Evolutionary conservation across 164 flowering plant species (phyloP), one percentile per base, ranked within the genome.

Genomic region (Vitis rotundifolia): DNA sequence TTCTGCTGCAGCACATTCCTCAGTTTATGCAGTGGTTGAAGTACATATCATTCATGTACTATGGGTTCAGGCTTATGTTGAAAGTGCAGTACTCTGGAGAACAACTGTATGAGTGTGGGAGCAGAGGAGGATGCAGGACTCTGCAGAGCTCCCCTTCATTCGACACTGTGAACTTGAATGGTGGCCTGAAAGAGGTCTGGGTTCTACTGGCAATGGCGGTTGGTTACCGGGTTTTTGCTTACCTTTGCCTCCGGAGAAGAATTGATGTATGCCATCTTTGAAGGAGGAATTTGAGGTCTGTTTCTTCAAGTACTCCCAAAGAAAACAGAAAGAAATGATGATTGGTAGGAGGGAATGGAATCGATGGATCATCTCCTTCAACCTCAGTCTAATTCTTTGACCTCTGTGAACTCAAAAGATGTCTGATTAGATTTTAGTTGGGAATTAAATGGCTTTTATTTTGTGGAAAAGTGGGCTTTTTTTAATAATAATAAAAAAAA

Each of bases 71-170:
- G 56, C 97, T 96, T 15, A 77, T 96, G 5, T 54, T 93, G 72
- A 96, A 96, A 74, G 99, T 93, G 47, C 99, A 96, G 60, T 96
- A 96, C 65, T 83, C 93, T 1, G 97, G 94, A 49, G 90, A 89
- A 12, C 78, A 91, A 16, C 48, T 87, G 8, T 96, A 86, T 51
- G 97, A 96, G 48, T 96, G 99, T 63, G 83, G 64, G 49, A 93
- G 91, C 84, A 51, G 53, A 68, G 84, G 84, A 13, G 97, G 98
- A 18, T 96, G 99, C 76, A 68, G 88, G 68, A 58, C 75, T 0
- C 70, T 96, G 72, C 97, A 93, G 84, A 91, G 83, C 63, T 96
- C 99, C 2, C 92, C 99, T 3, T 79, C 99, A 1, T 92, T 96
- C 31, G 94, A 84, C 77, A 96, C 91, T 0, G 89, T 96, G 55